A percentile compares a stretch with the other conserved stretches of the same genome.
Conservation (phyloP, 2,329 filamentous ascomycete species). For the Trichoderma sp. region DNA sequence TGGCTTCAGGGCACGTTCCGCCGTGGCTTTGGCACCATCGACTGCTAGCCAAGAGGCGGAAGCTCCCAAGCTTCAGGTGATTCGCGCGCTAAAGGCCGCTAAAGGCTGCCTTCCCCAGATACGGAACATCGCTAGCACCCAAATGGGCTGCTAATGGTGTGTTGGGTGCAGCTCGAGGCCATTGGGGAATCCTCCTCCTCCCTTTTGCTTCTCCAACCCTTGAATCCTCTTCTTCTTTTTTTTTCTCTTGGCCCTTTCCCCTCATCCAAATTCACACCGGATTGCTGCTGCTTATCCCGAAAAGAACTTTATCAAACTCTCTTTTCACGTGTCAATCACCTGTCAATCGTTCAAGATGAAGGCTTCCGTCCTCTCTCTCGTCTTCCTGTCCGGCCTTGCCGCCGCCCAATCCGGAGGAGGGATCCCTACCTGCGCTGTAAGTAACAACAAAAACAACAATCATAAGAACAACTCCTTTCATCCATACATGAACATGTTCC, state of each 20-base stretch:
- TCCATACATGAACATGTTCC: not conserved
- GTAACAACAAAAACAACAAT: constrained; percentile 22
- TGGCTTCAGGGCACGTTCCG: not conserved
- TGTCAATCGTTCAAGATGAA: constrained; percentile 34
- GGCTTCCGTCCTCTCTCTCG: constrained; percentile 31
- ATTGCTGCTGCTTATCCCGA: not conserved
- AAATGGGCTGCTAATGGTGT: constrained; percentile 1
- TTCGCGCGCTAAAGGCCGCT: constrained; percentile 3
- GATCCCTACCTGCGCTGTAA: constrained; percentile 41
- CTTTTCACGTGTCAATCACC: not conserved
- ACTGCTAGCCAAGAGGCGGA: not conserved
- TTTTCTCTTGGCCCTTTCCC: not conserved
- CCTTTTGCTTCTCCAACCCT: not conserved
- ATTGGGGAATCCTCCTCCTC: not conserved
- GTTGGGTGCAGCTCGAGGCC: not conserved
- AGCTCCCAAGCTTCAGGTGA: not conserved
- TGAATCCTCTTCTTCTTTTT: not conserved
- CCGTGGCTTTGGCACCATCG: not conserved
- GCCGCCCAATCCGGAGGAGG: constrained; percentile 32
- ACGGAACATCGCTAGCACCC: not conserved
- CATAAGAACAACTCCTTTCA: not conserved
- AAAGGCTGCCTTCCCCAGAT: not conserved
- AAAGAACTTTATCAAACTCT: not conserved
- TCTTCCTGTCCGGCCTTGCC: constrained; percentile 33
- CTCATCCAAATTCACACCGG: not conserved